Base-by-base conservation (phyloP, 129 eudicot genomes). In the Flaveria robusta region DNA sequence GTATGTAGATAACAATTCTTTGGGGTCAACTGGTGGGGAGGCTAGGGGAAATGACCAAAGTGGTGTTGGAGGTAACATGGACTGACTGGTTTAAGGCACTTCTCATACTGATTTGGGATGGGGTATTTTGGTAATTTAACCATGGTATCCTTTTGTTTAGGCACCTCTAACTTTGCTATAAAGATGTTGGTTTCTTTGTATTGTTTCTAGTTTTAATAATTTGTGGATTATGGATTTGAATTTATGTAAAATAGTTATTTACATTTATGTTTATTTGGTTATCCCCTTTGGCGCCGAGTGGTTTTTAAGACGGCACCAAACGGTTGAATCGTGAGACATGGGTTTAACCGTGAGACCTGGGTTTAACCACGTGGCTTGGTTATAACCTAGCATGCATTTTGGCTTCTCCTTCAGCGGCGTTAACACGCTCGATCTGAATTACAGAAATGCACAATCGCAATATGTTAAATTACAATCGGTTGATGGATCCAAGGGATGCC, bases 1-100 rank as follows among this genome's bases (percentile, higher is more conserved):
- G 62, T 71, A 70, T 72, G 85, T 85, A 77, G 85, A 80, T 77
- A 72, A 58, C 64, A 64, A 80, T 66, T 74, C 82, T 82, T 51
- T 79, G 52, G 80, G 71, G 74, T 67, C 52, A 46, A 71, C 68
- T 56, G 84, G 67, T 47, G 75, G 37, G 76, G 9, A 20, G 41
- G 60, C 26, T 49, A 73, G 60, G 50, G 74, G 45, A 50, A 73
- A 74, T 63, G 72, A 73, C 68, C 74, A 54, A 77, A 55, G 46
- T 54, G 81, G 75, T 66, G 80, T 65, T 76, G 74, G 31, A 52
- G 81, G 74, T 54, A 76, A 24, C 47, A 68, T 68, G 56, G 41
- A 54, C 68, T 68, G 77, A 72, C 42, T 34, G 37, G 37, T 31
- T 31, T 31, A 31, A 31, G 37, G 37, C 37, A 31, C 37, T 7